Evolutionary conservation across 1,284 basidiomycete genomes (phyloP).

Genomic region (Heterobasidion parviporum): DNA sequence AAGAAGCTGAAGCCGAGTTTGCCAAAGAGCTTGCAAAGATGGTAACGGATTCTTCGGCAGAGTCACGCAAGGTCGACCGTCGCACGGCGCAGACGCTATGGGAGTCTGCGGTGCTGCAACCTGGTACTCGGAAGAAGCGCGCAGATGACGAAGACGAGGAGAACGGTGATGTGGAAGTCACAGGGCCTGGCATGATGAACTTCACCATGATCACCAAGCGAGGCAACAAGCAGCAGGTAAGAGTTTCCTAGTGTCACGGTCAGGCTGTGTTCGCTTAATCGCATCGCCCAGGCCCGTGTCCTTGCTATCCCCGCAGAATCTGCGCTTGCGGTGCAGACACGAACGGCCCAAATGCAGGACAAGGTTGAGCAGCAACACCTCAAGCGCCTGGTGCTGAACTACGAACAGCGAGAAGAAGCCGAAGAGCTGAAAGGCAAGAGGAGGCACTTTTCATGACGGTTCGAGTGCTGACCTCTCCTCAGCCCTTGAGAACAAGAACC

Average conservation of each 20-base stretch:
- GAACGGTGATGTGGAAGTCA: slow-evolving; percentile 20
- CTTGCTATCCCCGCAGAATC: slow-evolving; percentile 84
- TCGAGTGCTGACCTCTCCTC: not conserved
- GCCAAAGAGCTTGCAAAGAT: slow-evolving; percentile 94
- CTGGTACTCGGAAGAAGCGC: slow-evolving; percentile 53
- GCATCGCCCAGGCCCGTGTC: slow-evolving; percentile 56
- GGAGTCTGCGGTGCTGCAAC: slow-evolving; percentile 76
- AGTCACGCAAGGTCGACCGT: slow-evolving; percentile 78
- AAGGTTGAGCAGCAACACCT: slow-evolving; percentile 93
- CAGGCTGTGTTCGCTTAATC: slow-evolving; percentile 6
- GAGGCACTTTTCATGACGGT: not conserved
- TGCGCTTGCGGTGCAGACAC: slow-evolving; percentile 82
- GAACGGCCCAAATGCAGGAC: slow-evolving; percentile 84
- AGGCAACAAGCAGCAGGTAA: slow-evolving; percentile 87
- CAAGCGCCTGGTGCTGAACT: slow-evolving; percentile 85
- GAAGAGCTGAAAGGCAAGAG: slow-evolving; percentile 65
- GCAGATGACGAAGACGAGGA: slow-evolving; percentile 41
- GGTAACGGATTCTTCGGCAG: slow-evolving; percentile 78
- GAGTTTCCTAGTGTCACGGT: slow-evolving; percentile 13
- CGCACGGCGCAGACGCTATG: slow-evolving; percentile 77
- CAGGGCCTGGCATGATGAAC: slow-evolving; percentile 61
- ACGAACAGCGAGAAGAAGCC: slow-evolving; percentile 78
- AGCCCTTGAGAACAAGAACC: slow-evolving; percentile 65
- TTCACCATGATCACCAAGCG: slow-evolving; percentile 93
- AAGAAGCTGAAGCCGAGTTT: slow-evolving; percentile 91